Percentiles rank a stretch among this genome's conserved stretches.
Conservation (phyloP, 2,329 filamentous ascomycete genomes). For the Graphilbum ipis-grandicollis region DNA sequence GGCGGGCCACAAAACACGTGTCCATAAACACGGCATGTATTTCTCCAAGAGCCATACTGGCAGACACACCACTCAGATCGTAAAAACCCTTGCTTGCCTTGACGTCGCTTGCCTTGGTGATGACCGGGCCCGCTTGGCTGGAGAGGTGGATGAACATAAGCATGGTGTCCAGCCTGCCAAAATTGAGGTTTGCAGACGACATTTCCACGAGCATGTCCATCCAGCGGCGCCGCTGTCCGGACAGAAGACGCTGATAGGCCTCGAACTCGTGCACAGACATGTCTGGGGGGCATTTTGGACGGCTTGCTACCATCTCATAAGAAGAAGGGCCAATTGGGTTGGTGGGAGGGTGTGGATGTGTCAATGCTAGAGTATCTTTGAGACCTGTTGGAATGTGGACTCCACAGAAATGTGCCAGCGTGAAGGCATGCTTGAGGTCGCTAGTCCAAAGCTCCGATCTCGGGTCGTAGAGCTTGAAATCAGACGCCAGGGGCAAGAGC, state of each 20-base stretch:
- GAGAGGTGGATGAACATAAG: conserved; percentile 32
- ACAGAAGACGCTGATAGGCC: conserved; percentile 29
- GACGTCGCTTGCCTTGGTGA: neutral
- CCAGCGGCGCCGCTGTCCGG: conserved; percentile 31
- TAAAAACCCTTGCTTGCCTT: conserved; percentile 9
- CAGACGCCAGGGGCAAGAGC: conserved; percentile 26
- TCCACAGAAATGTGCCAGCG: conserved; percentile 26
- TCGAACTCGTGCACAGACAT: conserved; percentile 33
- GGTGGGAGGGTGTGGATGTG: conserved; percentile 12
- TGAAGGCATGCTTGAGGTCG: conserved; percentile 14
- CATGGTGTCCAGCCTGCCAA: conserved; percentile 34
- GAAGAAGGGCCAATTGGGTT: conserved; percentile 28
- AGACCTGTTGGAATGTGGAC: conserved; percentile 16
- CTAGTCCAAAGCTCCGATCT: conserved; percentile 20
- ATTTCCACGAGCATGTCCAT: conserved; percentile 24
- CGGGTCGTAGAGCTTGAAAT: conserved; percentile 29
- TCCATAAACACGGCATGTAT: conserved; percentile 33
- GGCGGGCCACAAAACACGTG: conserved; percentile 25
- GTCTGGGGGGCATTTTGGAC: conserved; percentile 26
- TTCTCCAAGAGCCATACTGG: conserved; percentile 17
- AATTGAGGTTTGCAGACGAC: conserved; percentile 37
- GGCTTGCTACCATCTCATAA: conserved; percentile 33
- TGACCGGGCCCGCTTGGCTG: conserved; percentile 35
- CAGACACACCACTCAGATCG: neutral
- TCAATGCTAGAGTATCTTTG: conserved; percentile 16